Percentiles rank a stretch among this genome's conserved stretches.
Conservation (phyloP, 352 stramenopile species). For the Phytophthora pluvialis region DNA sequence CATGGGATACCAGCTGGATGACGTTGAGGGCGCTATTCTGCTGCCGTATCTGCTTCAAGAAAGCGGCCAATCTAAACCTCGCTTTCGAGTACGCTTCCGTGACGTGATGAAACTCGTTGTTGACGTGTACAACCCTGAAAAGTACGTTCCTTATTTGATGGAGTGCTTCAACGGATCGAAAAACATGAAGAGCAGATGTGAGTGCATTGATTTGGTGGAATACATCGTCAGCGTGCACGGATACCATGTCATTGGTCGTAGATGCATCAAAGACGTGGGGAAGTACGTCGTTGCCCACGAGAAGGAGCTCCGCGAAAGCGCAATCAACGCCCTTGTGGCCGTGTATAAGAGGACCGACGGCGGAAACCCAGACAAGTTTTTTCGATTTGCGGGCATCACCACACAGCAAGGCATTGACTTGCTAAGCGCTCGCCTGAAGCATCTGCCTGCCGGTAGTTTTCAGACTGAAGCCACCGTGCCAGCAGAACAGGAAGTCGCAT, state of each 20-base stretch:
- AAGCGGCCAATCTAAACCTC: slow-evolving; percentile 83
- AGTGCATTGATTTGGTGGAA: slow-evolving; percentile 86
- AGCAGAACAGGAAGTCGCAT: slow-evolving; percentile 13
- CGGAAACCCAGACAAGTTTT: slow-evolving; percentile 80
- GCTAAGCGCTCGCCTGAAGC: slow-evolving; percentile 76
- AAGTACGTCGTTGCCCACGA: slow-evolving; percentile 83
- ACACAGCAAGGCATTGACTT: slow-evolving; percentile 86
- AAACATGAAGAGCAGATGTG: slow-evolving; percentile 87
- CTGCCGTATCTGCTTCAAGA: slow-evolving; percentile 86
- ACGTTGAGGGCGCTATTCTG: slow-evolving; percentile 84
- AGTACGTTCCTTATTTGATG: slow-evolving; percentile 72
- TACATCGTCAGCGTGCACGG: slow-evolving; percentile 73
- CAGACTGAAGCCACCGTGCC: slow-evolving; percentile 21
- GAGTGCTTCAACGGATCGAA: slow-evolving; percentile 88
- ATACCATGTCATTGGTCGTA: slow-evolving; percentile 71
- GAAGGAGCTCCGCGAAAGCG: slow-evolving; percentile 85
- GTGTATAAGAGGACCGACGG: slow-evolving; percentile 73
- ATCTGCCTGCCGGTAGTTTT: slow-evolving; percentile 59
- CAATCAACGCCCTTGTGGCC: slow-evolving; percentile 69
- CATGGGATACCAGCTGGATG: slow-evolving; percentile 68
- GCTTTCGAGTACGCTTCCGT: slow-evolving; percentile 83
- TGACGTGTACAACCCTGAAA: slow-evolving; percentile 83
- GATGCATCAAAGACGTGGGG: slow-evolving; percentile 78
- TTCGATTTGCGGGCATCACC: slow-evolving; percentile 71
- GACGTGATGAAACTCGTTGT: slow-evolving; percentile 86